Evolutionary conservation across 306 rosid genomes (phyloP).

Genomic region (Acmispon strigosus): DNA sequence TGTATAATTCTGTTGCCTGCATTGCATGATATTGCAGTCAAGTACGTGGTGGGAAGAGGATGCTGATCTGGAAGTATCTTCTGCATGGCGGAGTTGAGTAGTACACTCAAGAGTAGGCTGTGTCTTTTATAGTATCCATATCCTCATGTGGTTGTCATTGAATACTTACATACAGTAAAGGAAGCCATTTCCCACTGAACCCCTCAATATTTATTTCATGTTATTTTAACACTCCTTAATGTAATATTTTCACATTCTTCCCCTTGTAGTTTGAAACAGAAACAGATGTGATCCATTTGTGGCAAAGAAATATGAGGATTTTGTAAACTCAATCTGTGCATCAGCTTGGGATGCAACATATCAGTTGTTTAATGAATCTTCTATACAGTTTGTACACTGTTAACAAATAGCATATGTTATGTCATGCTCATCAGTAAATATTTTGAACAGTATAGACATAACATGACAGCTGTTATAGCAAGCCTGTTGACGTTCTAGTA

Average conservation of each 20-base stretch:
- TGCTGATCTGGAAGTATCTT: constrained; percentile 62
- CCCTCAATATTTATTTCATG: not conserved
- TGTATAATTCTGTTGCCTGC: constrained; percentile 5
- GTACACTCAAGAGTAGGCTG: not conserved
- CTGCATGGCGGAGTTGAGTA: constrained; percentile 81
- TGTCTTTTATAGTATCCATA: not conserved
- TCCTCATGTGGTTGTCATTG: constrained; percentile 4
- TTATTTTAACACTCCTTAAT: not conserved
- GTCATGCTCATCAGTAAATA: not conserved
- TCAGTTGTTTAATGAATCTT: not conserved
- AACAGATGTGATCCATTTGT: not conserved
- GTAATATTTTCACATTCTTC: constrained; percentile 3
- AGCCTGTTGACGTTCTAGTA: not conserved
- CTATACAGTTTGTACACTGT: too few species aligned
- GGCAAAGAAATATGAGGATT: not conserved
- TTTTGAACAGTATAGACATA: not conserved
- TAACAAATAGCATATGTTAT: too few species aligned
- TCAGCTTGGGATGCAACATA: not conserved
- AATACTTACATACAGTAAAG: not conserved
- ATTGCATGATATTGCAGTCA: constrained; percentile 39
- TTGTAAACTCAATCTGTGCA: not conserved
- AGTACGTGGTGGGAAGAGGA: constrained; percentile 99
- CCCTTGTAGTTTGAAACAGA: not conserved
- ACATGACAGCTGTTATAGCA: not conserved
- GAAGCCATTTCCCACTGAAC: not conserved